Conservation (phyloP, 441 rosid genomes). For the Corymbia calophylla region DNA sequence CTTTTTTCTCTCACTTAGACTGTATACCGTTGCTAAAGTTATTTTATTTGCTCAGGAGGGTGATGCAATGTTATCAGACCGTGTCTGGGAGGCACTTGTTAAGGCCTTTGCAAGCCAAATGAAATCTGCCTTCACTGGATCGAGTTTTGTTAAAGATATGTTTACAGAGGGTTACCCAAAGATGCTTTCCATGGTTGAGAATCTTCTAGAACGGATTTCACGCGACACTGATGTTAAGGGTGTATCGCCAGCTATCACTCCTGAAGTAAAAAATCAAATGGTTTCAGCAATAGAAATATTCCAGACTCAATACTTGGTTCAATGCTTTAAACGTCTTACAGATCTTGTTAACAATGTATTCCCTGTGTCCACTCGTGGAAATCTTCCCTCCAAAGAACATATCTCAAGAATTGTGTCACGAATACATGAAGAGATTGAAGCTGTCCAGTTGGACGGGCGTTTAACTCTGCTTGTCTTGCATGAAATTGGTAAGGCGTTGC, state of each 20-base stretch:
- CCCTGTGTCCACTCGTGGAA: conserved; percentile 93
- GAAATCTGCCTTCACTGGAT: conserved; percentile 94
- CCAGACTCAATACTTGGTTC: conserved; percentile 83
- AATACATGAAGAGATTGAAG: conserved; percentile 89
- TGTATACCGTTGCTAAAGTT: conserved; percentile 4
- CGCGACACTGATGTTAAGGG: conserved; percentile 85
- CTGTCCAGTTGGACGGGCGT: conserved; percentile 83
- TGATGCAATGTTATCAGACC: conserved; percentile 73
- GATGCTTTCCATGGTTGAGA: conserved; percentile 75
- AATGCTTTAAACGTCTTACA: conserved; percentile 73
- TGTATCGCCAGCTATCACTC: conserved; percentile 72
- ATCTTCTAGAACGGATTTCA: conserved; percentile 80
- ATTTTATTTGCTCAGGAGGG: conserved; percentile 55
- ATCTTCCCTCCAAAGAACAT: conserved; percentile 86
- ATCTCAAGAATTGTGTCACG: conserved; percentile 71
- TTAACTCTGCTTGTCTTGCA: conserved; percentile 88
- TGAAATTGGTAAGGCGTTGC: conserved; percentile 81
- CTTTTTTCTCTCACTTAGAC: not conserved
- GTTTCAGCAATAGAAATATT: conserved; percentile 70
- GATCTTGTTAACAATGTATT: conserved; percentile 84
- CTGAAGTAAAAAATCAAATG: conserved; percentile 76
- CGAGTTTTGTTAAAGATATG: conserved; percentile 95
- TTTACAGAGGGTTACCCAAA: conserved; percentile 92
- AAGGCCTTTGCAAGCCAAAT: conserved; percentile 85
- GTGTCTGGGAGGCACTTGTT: conserved; percentile 96